phyloP scores from a whole-genome alignment of 305 asterid genomes.

The Rubia tinctorum region DNA sequence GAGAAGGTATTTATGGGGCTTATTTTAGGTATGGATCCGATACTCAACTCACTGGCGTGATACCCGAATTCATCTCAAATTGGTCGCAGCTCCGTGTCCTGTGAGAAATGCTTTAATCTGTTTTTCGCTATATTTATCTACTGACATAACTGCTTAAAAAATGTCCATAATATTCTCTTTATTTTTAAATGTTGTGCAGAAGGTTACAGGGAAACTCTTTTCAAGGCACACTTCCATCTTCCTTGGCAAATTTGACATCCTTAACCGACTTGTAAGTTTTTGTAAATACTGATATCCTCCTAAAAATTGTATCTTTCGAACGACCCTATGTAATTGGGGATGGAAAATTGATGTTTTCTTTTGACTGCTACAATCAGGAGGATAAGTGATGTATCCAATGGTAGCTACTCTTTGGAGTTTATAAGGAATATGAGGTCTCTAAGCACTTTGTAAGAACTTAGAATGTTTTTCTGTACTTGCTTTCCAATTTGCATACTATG shows the following conservation, averaged over 20 bases:
- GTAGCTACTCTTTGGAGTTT: constrained; percentile 70
- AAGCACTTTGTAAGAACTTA: constrained; percentile 50
- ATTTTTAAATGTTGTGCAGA: constrained; percentile 35
- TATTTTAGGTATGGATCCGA: constrained; percentile 55
- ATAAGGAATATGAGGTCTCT: constrained; percentile 49
- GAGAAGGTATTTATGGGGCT: constrained; percentile 16
- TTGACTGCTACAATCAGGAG: constrained; percentile 40
- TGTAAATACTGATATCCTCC: not conserved
- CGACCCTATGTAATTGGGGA: constrained; percentile 7
- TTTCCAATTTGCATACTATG: constrained; percentile 1
- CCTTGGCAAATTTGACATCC: constrained; percentile 59
- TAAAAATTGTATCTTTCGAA: constrained; percentile 4
- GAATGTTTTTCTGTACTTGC: not conserved
- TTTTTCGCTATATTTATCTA: not conserved
- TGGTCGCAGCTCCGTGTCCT: constrained; percentile 42
- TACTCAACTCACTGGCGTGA: constrained; percentile 51
- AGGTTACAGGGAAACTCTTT: constrained; percentile 80
- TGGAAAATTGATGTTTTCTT: constrained; percentile 15
- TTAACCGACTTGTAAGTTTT: constrained; percentile 55
- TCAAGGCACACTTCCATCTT: constrained; percentile 69
- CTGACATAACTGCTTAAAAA: not conserved
- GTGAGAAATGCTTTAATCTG: constrained; percentile 23
- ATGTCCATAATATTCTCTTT: constrained; percentile 1
- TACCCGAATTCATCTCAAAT: constrained; percentile 70
- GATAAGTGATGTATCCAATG: constrained; percentile 57